Evolutionary conservation across 306 rosid genomes (phyloP), one percentile per base, ranked within the genome.

Genomic region (Glycine tomentella): DNA sequence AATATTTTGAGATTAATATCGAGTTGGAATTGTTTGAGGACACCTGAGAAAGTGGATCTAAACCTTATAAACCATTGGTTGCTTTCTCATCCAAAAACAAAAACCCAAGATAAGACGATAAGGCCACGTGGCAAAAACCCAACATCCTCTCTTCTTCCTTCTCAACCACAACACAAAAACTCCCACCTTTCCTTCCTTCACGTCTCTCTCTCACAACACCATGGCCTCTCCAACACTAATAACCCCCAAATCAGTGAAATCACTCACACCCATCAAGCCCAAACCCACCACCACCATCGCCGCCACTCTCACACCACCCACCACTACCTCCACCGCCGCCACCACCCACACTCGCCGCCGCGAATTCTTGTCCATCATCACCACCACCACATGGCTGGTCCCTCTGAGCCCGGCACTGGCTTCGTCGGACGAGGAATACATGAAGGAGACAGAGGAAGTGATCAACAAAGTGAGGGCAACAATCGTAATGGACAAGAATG

Each of bases 171-270:
- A 74, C 71, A n/a, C 84, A 31, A 79, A 76, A 51, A 4, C 73
- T 17, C 50, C 38, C 1, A 20, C 8, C 53, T 71, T 61, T 17
- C 55, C 20, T 63, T 14, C 55, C 0, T 42, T 33, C 53, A 7
- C 31, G 31, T 25, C 31, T 25, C 14, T 64, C 79, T 62, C 58
- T 51, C 61, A 33, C 59, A 31, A 45, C 77, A 72, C 71, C 85
- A 93, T 95, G 97, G 98, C 99, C 3, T 92, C 97, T 0, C 86
- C 93, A 65, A 82, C 97, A 5, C 93, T 96, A 56, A 52, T 93
- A 14, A 92, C 98, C n/a, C 98, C 98, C 75, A 87, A 89, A 76
- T 66, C 88, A 16, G 91, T 86, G 75, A 87, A 89, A 76, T 66
- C 88, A 25, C 92, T 86, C 65, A 25, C 93, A 25, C 53, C 94